These are phyloP conservation scores for Candida ascalaphidarum DNA, from an alignment of 805 yeast genomes.

Conservation along the genomic window DNA sequence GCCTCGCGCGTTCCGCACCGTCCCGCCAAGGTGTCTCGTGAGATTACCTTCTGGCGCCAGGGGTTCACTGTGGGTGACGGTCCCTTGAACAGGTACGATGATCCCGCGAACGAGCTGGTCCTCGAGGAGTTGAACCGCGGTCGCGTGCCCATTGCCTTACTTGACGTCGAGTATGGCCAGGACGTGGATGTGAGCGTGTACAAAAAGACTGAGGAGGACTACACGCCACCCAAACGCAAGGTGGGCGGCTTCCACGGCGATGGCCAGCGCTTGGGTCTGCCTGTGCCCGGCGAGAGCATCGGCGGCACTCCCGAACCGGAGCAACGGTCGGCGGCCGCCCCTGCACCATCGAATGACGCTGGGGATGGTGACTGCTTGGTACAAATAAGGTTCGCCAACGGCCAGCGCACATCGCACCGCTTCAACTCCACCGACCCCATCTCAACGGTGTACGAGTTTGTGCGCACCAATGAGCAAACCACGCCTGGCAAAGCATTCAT, in stretches of 20 bases:
- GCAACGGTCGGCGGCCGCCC: conserved; percentile 8
- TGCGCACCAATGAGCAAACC: conserved; percentile 35
- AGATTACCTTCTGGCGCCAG: conserved; percentile 91
- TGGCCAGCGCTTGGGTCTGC: conserved; percentile 86
- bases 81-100: conserved; percentile 76
- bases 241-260: conserved; percentile 66
- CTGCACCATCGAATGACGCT: conserved; percentile 5
- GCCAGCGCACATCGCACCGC: conserved; percentile 56
- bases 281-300: conserved; percentile 75
- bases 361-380: conserved; percentile 62
- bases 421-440: conserved; percentile 63
- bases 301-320: conserved; percentile 5
- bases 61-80: conserved; percentile 97
- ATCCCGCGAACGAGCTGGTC: conserved; percentile 76
- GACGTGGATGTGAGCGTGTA: conserved; percentile 88
- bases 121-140: conserved; percentile 80
- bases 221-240: conserved; percentile 52
- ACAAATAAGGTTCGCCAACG: conserved; percentile 80
- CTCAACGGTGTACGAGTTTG: conserved; percentile 59
- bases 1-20: conserved; percentile 7
- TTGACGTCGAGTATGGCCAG: conserved; percentile 83
- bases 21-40: conserved; percentile 55
- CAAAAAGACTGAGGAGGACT: conserved; percentile 75
- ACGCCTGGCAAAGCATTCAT: conserved; percentile 48
- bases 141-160: conserved; percentile 77